Conservation (phyloP, 768 basidiomycete species). For the Daedaleopsis sinensis region DNA sequence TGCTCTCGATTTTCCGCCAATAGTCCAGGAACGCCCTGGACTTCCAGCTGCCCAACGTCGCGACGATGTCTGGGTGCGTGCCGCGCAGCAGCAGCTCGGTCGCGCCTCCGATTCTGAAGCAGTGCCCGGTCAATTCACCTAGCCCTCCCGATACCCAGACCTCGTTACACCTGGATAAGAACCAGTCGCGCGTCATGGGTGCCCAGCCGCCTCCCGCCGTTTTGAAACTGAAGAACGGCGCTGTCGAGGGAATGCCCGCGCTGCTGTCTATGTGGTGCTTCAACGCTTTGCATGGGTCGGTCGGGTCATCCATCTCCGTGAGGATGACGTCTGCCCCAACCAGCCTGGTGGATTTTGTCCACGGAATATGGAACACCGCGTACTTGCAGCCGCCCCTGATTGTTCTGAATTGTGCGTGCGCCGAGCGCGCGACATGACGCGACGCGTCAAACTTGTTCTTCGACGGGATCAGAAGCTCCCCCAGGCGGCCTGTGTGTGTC, state of each 20-base stretch:
- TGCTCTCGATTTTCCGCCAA: slow-evolving; percentile 24
- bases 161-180: slow-evolving; percentile 16
- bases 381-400: slow-evolving; percentile 3
- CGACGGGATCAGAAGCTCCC: slow-evolving; percentile 14
- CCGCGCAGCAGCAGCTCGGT: slow-evolving; percentile 22
- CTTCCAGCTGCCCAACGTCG: slow-evolving; percentile 23
- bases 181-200: slow-evolving; percentile 10
- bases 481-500: slow-evolving; percentile 10
- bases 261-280: slow-evolving; percentile 22
- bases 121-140: slow-evolving; percentile 27
- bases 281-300: slow-evolving; percentile 27
- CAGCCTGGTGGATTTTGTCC: slow-evolving; percentile 37
- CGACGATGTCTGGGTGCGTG: slow-evolving; percentile 24
- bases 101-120: slow-evolving; percentile 31
- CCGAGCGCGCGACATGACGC: not conserved
- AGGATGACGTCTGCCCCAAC: slow-evolving; percentile 34
- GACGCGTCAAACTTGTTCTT: not conserved
- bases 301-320: slow-evolving; percentile 18
- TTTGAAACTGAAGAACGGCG: too few relatives aligned
- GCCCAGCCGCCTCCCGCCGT: slow-evolving; percentile 1
- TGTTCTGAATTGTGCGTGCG: not conserved
- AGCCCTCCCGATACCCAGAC: slow-evolving; percentile 7
- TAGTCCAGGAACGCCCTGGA: slow-evolving; percentile 29
- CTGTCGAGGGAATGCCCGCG: not conserved
- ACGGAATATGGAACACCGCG: slow-evolving; percentile 36